Base-by-base conservation (phyloP, 495 filamentous ascomycete species). In the Oidiodendron maius region DNA sequence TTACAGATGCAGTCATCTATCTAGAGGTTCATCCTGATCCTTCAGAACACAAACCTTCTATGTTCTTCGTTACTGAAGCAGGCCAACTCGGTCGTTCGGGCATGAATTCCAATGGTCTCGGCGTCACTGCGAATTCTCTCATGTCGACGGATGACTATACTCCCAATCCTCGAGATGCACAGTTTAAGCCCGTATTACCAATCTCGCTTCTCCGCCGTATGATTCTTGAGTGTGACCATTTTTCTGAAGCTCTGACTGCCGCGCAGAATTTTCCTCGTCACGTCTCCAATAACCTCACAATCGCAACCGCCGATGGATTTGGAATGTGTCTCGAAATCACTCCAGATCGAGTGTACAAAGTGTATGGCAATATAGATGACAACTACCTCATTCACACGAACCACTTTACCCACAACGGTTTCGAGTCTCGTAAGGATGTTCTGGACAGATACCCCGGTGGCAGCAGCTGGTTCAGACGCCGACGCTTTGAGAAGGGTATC, bases 51-150 rank as follows among this genome's bases (percentile, higher is more conserved):
- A 15, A 30, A 18, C 46, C 56, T 12, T 48, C 40, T 32, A 54
- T 63, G 38, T 58, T 65, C 37, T 35, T 60, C 25, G 38, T 65
- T n/a, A 59, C 55, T 10, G 56, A 65, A 51, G 61, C 58, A 1
- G 63, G 63, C 26, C 55, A 61, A 35, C 37, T 65, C 13, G 51
- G 46, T 26, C 51, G 59, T 13, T 52, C 54, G 23, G 63, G 61
- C 20, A 60, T 63, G 48, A 65, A 63, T 45, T 54, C 50, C 0
- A 16, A 20, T 4, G 61, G 63, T 1, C 10, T 63, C 0, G 51
- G 40, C 1, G 46, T 62, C 6, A 55, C 56, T 22, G 49, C 52
- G 5, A 63, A 63, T 46, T 51, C 56, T 0, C 50, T 63, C 23
- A 22, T 58, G 16, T 57, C 47, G 12, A 59, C 55, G 17, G 47